These are phyloP conservation scores for Arxiozyma heterogenica DNA, from an alignment of 1,139 yeast species.

Conservation along the genomic window DNA sequence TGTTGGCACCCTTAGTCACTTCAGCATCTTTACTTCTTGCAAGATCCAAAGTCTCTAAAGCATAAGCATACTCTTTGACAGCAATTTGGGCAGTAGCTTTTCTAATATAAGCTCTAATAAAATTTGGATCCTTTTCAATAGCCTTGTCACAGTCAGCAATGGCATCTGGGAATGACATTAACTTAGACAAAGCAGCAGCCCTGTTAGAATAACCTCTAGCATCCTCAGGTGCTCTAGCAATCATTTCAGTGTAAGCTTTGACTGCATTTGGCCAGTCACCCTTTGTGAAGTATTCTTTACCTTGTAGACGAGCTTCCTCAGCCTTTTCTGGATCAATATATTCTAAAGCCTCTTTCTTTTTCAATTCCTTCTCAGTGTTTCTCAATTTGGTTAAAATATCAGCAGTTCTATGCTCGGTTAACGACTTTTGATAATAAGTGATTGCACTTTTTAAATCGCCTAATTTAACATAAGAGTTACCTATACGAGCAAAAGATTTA, in stretches of 20 bases:
- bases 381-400: conserved; percentile 85
- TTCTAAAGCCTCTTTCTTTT: conserved; percentile 63
- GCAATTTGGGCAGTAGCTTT: conserved; percentile 93
- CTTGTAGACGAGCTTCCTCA: conserved; percentile 88
- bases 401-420: conserved; percentile 96
- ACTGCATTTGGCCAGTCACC: conserved; percentile 98
- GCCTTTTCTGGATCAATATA: conserved; percentile 88
- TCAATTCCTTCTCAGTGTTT: conserved; percentile 75
- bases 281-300: conserved; percentile 79
- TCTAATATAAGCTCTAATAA: conserved; percentile 91
- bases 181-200: conserved; percentile 91
- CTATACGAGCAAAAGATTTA: conserved; percentile 87
- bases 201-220: conserved; percentile 97
- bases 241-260: conserved; percentile 88
- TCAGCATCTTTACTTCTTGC: conserved; percentile 73
- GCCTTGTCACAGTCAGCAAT: conserved; percentile 87
- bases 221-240: conserved; percentile 91
- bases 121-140: conserved; percentile 75
- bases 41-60: conserved; percentile 68
- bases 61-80: conserved; percentile 76
- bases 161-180: conserved; percentile 96
- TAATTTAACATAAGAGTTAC: conserved; percentile 69
- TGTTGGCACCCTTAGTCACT: conserved; percentile 48
- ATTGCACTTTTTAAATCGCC: conserved; percentile 67
- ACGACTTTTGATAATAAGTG: conserved; percentile 74